Base-by-base conservation (phyloP, 2,329 filamentous ascomycete species). In the Hymenoscyphus repandus region DNA sequence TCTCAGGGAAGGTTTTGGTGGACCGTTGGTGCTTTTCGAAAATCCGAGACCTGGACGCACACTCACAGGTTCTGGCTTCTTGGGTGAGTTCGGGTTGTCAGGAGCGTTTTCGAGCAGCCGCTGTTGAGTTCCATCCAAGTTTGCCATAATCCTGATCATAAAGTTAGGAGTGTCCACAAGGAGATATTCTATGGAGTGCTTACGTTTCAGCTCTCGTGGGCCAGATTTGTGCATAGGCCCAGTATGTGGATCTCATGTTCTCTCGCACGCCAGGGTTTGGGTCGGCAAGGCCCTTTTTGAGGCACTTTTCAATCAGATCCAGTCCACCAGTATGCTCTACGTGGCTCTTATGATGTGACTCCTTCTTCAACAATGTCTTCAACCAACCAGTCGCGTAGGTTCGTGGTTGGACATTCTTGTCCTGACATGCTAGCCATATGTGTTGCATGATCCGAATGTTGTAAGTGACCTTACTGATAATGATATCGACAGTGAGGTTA, bases 401-500 rank as follows among this genome's bases (percentile, higher is more conserved):
- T 54, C 93, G 83, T 13, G 91, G 86, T 64, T 93, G 87, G 2
- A 91, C 85, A 64, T 96, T 97, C 73, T 96, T 97, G 72, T 99
- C 92, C 66, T 95, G 86, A 55, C 81, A 86, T 20, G 92, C 91
- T 48, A 74, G 72, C 74, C 83, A 88, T 43, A 97, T 75, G 63
- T 97, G 92, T 67, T 95, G 88, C 75, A 96, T 79, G 55, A 96
- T 77, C 27, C 90, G 85, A 53, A 77, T 74, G 55, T 79, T 91
- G 70, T 92, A 97, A 0, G 90, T 85, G 30, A 86, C 86, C 60
- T 86, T 84, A 55, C 82, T 80, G 56, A 97, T 79, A 47, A 99
- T 84, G 17, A 77, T 82, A 58, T 93, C 85, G n/a, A 96, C 84
- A 0, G 88, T 89, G 13, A 74, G 68, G 64, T 95, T 91, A 47